These are phyloP conservation scores for Cucumis melo DNA, from an alignment of 306 rosid genomes.

Conservation along the genomic window DNA sequence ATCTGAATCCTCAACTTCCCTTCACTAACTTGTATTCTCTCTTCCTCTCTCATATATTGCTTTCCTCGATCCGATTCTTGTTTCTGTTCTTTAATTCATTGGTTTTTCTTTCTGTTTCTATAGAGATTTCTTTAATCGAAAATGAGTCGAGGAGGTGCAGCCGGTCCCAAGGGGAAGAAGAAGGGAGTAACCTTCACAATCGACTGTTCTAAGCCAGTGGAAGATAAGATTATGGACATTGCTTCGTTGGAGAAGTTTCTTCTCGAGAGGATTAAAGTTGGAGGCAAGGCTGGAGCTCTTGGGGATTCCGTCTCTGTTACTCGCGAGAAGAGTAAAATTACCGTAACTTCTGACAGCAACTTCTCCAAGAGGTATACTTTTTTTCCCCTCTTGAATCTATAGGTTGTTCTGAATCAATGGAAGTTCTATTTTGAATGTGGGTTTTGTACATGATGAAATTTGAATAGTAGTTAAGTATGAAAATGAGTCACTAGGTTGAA, in stretches of 20 bases:
- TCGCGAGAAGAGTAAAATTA: conserved; percentile 64
- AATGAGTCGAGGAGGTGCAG: conserved; percentile 39
- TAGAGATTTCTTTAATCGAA: conserved; percentile 1
- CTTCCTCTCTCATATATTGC: neutral
- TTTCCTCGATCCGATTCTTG: neutral
- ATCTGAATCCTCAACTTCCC: neutral
- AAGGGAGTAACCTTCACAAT: conserved; percentile 33
- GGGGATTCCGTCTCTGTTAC: conserved; percentile 60
- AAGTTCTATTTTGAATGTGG: neutral
- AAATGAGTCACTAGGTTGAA: neutral
- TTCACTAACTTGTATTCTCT: neutral
- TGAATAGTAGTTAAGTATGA: neutral
- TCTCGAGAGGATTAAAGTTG: conserved; percentile 47
- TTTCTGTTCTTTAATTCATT: neutral
- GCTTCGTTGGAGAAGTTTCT: conserved; percentile 52
- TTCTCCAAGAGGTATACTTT: conserved; percentile 59
- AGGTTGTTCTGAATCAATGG: neutral
- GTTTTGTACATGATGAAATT: neutral
- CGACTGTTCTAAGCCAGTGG: conserved; percentile 47
- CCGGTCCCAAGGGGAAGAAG: conserved; percentile 35
- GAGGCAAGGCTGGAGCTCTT: conserved; percentile 66
- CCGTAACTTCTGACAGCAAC: conserved; percentile 54
- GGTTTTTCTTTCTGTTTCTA: neutral
- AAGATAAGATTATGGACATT: conserved; percentile 48
- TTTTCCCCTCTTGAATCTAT: neutral